Evolutionary conservation across 352 stramenopile genomes (phyloP), one percentile per base, ranked within the genome.

Genomic region (Phytophthora macrochlamydospora): DNA sequence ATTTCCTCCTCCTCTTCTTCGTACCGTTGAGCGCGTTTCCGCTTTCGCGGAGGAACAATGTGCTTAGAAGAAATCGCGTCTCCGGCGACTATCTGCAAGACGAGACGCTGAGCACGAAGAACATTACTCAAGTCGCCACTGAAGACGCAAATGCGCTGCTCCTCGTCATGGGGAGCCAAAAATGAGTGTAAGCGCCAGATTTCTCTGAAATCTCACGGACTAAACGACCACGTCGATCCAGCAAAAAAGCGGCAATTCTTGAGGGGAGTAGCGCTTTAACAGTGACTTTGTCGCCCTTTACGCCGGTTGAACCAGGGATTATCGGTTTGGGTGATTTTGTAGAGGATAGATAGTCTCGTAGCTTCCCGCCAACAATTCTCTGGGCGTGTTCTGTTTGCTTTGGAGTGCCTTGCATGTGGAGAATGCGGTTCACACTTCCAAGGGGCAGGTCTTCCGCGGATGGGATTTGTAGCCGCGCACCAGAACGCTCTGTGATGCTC

Each of bases 361-460:
- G 54, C 24, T 72, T 76, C 8, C 44, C 55, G 5, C 59, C 50
- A 44, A 81, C 61, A 13, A 87, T 56, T n/a, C 59, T 46, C 44
- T 59, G 62, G 8, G 82, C 82, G 30, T 76, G 72, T 40, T 89
- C 73, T 14, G 75, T 59, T 46, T 91, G 77, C 24, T 79, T 65
- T 11, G n/a, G 50, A 6, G 49, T 78, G 37, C 85, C 85, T 69
- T 90, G 82, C 9, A 93, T 71, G 52, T 93, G 85, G 11, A 91
- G 56, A 32, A 82, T 79, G 18, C 79, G 79, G 63, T 91, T 91
- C 9, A 89, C 29, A 46, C 78, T 80, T 52, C 85, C 85, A 1
- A 93, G 40, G 1, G 85, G 81, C n/a, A 91, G 35, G 33, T 83
- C 61, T 7, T 90, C 72, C 2, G 75, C 51, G 2, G 71, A 68